Conservation (phyloP, 1,139 yeast genomes). For the Saccharomyces hybrid region DNA sequence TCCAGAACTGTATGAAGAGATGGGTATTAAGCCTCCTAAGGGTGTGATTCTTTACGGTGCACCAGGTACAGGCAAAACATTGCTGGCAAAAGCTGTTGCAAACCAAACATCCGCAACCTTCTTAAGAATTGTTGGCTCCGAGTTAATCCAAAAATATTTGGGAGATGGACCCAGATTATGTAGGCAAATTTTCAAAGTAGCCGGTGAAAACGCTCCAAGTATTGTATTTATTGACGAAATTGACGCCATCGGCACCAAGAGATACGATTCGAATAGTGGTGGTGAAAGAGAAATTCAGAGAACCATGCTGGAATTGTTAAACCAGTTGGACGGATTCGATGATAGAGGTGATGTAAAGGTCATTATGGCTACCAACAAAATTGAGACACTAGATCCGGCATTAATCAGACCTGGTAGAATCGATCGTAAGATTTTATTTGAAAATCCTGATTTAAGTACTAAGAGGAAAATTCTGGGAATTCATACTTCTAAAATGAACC, state of each 20-base stretch:
- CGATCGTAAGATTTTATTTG: slow-evolving; percentile 93
- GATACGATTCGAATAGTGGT: slow-evolving; percentile 93
- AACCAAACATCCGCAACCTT: slow-evolving; percentile 96
- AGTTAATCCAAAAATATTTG: slow-evolving; percentile 88
- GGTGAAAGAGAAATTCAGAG: slow-evolving; percentile 98
- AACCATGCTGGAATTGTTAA: slow-evolving; percentile 94
- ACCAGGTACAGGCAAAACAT: slow-evolving; percentile 98
- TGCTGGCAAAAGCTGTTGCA: slow-evolving; percentile 96
- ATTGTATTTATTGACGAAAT: slow-evolving; percentile 98
- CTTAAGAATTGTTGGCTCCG: slow-evolving; percentile 93
- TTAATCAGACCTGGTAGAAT: slow-evolving; percentile 98
- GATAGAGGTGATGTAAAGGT: slow-evolving; percentile 98
- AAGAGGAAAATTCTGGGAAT: slow-evolving; percentile 89
- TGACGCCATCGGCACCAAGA: slow-evolving; percentile 96
- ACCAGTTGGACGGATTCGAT: slow-evolving; percentile 97
- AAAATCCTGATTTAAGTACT: slow-evolving; percentile 89
- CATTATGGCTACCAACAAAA: slow-evolving; percentile 97
- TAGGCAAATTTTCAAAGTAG: slow-evolving; percentile 92
- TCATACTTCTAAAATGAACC: slow-evolving; percentile 92
- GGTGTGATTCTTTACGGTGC: slow-evolving; percentile 98
- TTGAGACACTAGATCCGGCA: slow-evolving; percentile 95
- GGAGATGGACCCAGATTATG: slow-evolving; percentile 98
- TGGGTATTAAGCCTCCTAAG: slow-evolving; percentile 99
- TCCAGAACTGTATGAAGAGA: slow-evolving; percentile 95
- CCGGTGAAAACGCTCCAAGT: slow-evolving; percentile 95